Conservation (phyloP, 768 basidiomycete species). For the Tricholoma flavovirens region DNA sequence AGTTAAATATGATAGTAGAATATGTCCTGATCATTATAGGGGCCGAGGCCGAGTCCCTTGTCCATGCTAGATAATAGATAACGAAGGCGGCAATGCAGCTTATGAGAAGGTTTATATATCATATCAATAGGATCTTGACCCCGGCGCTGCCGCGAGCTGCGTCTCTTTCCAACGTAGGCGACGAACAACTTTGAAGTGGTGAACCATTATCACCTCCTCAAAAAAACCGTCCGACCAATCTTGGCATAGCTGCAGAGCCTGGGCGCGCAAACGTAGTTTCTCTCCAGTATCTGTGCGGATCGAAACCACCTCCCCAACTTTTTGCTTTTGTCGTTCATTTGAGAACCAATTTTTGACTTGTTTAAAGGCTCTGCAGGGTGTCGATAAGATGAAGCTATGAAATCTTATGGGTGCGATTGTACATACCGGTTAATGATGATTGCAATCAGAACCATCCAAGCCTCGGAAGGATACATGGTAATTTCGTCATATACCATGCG, state of each 20-base stretch:
- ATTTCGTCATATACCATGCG: slow-evolving; percentile 62
- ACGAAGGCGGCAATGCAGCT: not conserved
- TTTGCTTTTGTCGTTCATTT: slow-evolving; percentile 50
- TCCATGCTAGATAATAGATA: not conserved
- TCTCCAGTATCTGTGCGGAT: slow-evolving; percentile 33
- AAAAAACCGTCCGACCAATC: slow-evolving; percentile 61
- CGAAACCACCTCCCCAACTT: slow-evolving; percentile 34
- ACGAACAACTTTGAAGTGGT: slow-evolving; percentile 30
- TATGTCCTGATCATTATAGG: not conserved
- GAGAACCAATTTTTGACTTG: slow-evolving; percentile 68
- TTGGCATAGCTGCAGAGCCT: slow-evolving; percentile 42
- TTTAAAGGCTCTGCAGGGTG: slow-evolving; percentile 40
- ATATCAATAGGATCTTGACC: not conserved
- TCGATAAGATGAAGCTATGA: not conserved
- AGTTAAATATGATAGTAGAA: not conserved
- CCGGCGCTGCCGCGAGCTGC: not conserved
- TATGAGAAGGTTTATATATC: slow-evolving; percentile 7
- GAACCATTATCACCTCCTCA: slow-evolving; percentile 55
- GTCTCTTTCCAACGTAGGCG: not conserved
- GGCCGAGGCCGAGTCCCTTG: not conserved
- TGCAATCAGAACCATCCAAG: slow-evolving; percentile 56
- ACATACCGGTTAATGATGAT: slow-evolving; percentile 50
- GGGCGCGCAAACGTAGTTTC: slow-evolving; percentile 43
- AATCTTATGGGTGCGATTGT: not conserved
- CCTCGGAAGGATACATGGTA: slow-evolving; percentile 58